These are phyloP conservation scores for Kluyveromyces aestuarii DNA, from an alignment of 805 yeast genomes.

Conservation along the genomic window DNA sequence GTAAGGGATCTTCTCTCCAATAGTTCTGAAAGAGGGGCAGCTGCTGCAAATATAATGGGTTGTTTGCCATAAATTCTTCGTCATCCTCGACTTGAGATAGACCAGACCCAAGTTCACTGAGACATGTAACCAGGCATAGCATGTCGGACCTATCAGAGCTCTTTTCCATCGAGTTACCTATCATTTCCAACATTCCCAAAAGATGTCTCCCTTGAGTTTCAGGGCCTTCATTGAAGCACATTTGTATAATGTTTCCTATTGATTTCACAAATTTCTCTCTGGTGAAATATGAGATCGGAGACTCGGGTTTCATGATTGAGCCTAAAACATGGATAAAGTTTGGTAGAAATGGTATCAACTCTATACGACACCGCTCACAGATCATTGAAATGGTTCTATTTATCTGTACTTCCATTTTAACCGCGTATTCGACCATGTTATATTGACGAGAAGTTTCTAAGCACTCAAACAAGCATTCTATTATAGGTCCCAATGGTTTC, in stretches of 20 bases:
- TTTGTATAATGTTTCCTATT: slow-evolving; percentile 52
- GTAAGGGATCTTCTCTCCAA: slow-evolving; percentile 43
- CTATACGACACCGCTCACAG: slow-evolving; percentile 23
- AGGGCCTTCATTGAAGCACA: slow-evolving; percentile 36
- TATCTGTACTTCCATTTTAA: slow-evolving; percentile 21
- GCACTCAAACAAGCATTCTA: slow-evolving; percentile 22
- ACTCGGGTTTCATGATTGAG: slow-evolving; percentile 20
- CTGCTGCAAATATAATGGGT: slow-evolving; percentile 14
- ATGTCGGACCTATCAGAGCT: slow-evolving; percentile 35
- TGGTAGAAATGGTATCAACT: slow-evolving; percentile 17
- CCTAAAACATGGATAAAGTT: slow-evolving; percentile 26
- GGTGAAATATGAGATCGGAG: slow-evolving; percentile 23
- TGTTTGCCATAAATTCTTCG: slow-evolving; percentile 21
- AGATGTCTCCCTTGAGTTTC: slow-evolving; percentile 32
- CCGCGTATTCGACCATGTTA: slow-evolving; percentile 10
- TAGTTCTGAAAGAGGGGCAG: slow-evolving; percentile 27
- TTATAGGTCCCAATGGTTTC: slow-evolving; percentile 13
- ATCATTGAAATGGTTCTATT: slow-evolving; percentile 21
- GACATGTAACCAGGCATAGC: slow-evolving; percentile 49
- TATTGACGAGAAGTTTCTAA: slow-evolving; percentile 16
- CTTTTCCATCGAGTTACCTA: slow-evolving; percentile 17
- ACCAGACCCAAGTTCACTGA: slow-evolving; percentile 66
- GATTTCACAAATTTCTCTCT: slow-evolving; percentile 51
- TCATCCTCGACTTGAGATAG: slow-evolving; percentile 46
- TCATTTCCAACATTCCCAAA: slow-evolving; percentile 25